Conservation (phyloP, 441 rosid genomes). For the Biscutella laevigata region DNA sequence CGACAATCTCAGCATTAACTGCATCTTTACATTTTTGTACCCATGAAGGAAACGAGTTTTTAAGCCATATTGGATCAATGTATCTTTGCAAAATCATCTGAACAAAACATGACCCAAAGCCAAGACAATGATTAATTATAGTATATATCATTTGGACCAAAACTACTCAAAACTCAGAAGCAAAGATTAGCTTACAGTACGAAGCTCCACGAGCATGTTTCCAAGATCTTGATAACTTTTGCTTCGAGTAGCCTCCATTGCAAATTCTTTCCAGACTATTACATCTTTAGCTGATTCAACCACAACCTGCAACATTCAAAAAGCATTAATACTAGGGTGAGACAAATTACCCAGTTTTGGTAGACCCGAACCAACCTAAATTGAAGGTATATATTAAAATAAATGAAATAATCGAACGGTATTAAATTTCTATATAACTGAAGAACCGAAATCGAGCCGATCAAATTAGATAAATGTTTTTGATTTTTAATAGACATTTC, state of each 20-base stretch:
- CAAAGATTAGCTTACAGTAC: conserved; percentile 39
- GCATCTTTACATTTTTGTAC: conserved; percentile 51
- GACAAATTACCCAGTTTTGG: too few relatives aligned
- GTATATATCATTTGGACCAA: neutral
- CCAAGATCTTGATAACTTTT: conserved; percentile 71
- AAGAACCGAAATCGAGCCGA: too few relatives aligned
- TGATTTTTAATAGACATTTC: too few relatives aligned
- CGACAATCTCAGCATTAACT: conserved; percentile 67
- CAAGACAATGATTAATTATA: neutral
- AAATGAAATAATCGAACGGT: too few relatives aligned
- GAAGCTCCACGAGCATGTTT: conserved; percentile 79
- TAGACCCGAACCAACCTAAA: too few relatives aligned
- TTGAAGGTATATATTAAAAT: too few relatives aligned
- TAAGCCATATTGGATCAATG: conserved; percentile 62
- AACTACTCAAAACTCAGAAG: neutral
- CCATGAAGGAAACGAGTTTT: conserved; percentile 53
- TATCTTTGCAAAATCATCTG: conserved; percentile 72
- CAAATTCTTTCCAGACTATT: conserved; percentile 77
- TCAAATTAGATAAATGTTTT: too few relatives aligned
- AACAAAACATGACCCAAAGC: conserved; percentile 13
- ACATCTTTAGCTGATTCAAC: conserved; percentile 62
- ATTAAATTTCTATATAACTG: too few relatives aligned
- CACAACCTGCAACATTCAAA: conserved; percentile 57
- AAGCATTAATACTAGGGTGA: too few relatives aligned
- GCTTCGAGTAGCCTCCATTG: conserved; percentile 72